phyloP scores from a whole-genome alignment of 257 asterid species.

The Osmanthus fragrans region DNA sequence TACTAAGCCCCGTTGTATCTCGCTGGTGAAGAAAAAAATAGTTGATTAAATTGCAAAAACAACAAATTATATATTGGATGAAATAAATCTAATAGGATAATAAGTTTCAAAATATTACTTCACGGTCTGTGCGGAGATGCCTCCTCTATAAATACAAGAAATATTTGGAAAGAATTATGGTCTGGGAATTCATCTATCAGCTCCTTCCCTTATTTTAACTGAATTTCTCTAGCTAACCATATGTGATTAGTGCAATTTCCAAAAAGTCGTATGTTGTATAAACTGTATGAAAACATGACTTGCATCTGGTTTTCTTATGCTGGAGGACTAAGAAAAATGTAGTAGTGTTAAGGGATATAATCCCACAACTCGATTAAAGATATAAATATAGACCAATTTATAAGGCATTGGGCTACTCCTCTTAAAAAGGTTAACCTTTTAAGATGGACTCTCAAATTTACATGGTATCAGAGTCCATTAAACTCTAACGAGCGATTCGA shows the following conservation, averaged over 20 bases:
- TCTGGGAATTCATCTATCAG: not conserved
- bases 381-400: too few species aligned
- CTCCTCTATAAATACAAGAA: not conserved
- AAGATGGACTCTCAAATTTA: too few species aligned
- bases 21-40: slow-evolving; percentile 53
- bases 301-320: not conserved
- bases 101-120: not conserved
- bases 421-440: too few species aligned
- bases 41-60: not conserved
- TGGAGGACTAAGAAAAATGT: not conserved
- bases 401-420: too few species aligned
- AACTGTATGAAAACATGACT: not conserved
- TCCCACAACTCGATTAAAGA: too few species aligned
- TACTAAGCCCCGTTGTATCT: slow-evolving; percentile 81
- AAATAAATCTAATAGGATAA: not conserved
- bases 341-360: too few species aligned
- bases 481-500: too few species aligned
- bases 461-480: too few species aligned
- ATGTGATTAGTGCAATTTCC: not conserved
- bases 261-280: not conserved
- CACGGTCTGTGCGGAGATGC: not conserved
- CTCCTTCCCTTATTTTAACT: not conserved
- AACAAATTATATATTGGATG: not conserved
- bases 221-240: not conserved
- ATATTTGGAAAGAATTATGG: not conserved